These are phyloP conservation scores for Aspergillus nidulans DNA, from an alignment of 495 filamentous ascomycete species.

Conservation along the genomic window DNA sequence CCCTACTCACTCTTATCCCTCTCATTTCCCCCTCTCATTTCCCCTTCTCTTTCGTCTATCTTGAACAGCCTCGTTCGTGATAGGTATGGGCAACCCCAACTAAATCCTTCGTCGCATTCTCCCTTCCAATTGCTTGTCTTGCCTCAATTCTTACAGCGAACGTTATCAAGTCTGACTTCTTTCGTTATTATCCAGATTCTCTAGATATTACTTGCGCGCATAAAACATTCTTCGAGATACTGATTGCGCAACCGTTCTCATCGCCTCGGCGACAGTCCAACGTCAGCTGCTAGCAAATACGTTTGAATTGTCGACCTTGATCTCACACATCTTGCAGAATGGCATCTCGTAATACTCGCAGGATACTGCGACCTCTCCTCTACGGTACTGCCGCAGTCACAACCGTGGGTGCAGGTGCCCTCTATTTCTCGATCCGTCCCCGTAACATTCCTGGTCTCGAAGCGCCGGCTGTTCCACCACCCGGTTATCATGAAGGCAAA, in stretches of 20 bases:
- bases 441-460: constrained; percentile 82
- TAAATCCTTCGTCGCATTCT: background rate
- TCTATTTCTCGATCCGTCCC: constrained; percentile 79
- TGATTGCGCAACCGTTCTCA: background rate
- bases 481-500: constrained; percentile 72
- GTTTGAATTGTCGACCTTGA: background rate
- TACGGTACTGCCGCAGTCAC: constrained; percentile 55
- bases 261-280: background rate
- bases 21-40: constrained; percentile 3
- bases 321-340: constrained; percentile 34
- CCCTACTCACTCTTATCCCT: constrained; percentile 13
- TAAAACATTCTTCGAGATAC: background rate
- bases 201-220: background rate
- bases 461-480: constrained; percentile 73
- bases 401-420: constrained; percentile 54
- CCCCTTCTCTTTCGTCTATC: background rate
- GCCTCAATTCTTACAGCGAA: background rate
- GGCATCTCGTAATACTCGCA: constrained; percentile 54
- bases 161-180: background rate
- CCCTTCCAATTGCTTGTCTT: background rate
- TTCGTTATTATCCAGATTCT: background rate
- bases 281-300: background rate
- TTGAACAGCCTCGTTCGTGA: background rate
- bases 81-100: background rate
- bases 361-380: constrained; percentile 54